Evolutionary conservation across 306 rosid genomes (phyloP).

Genomic region (Rosa lucieae): DNA sequence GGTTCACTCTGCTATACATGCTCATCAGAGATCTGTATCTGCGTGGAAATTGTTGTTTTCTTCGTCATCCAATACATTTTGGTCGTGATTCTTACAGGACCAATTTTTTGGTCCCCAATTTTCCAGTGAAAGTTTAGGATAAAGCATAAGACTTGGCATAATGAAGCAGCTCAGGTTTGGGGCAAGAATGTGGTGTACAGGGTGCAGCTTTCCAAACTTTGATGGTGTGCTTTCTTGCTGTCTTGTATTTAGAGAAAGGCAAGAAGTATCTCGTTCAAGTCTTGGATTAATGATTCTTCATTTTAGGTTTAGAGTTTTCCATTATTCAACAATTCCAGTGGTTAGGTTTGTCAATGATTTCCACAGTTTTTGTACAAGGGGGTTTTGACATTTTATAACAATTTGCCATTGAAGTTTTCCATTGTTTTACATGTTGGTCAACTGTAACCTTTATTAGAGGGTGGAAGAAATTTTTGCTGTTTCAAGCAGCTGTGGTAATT

Average conservation of each 20-base stretch:
- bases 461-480: slow-evolving; percentile 37
- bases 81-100: slow-evolving; percentile 38
- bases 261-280: slow-evolving; percentile 31
- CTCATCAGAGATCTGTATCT: slow-evolving; percentile 44
- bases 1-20: slow-evolving; percentile 19
- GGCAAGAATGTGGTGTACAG: slow-evolving; percentile 62
- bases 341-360: slow-evolving; percentile 44
- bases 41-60: slow-evolving; percentile 42
- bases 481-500: slow-evolving; percentile 43
- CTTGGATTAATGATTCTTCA: slow-evolving; percentile 38
- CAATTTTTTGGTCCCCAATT: slow-evolving; percentile 36
- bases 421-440: slow-evolving; percentile 26
- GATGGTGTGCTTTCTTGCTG: slow-evolving; percentile 53
- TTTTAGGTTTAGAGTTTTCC: slow-evolving; percentile 36
- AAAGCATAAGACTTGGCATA: slow-evolving; percentile 28
- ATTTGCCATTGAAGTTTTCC: slow-evolving; percentile 14
- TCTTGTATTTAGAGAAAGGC: slow-evolving; percentile 43
- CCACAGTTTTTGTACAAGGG: slow-evolving; percentile 60
- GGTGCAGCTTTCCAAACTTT: slow-evolving; percentile 52
- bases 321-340: slow-evolving; percentile 33
- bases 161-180: slow-evolving; percentile 36
- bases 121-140: slow-evolving; percentile 34
- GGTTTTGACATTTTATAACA: slow-evolving; percentile 16
- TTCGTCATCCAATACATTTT: slow-evolving; percentile 38
- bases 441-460: slow-evolving; percentile 32